Percentiles rank a stretch among this genome's conserved stretches.
phyloP scores from a whole-genome alignment of 305 asterid genomes.

The Monarda citriodora region DNA sequence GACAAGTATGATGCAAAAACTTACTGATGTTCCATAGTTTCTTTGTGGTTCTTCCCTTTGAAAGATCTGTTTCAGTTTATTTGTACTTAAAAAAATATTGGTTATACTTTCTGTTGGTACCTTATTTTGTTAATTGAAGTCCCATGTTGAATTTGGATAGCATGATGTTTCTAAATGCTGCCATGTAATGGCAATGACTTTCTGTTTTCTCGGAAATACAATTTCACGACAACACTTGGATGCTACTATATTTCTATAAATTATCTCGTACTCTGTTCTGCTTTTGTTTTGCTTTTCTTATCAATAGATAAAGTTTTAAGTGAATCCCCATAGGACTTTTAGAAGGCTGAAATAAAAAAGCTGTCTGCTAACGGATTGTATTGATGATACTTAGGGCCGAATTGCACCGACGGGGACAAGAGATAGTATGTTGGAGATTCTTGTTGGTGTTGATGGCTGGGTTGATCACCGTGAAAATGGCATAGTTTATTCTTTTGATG shows the following conservation, averaged over 20 bases:
- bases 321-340: conserved; percentile 15
- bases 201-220: too few relatives aligned
- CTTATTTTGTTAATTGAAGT: not conserved
- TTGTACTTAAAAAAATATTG: not conserved
- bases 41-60: conserved; percentile 15
- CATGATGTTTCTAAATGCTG: conserved; percentile 4
- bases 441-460: conserved; percentile 89
- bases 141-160: conserved; percentile 12
- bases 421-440: conserved; percentile 94
- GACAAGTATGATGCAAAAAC: conserved; percentile 58
- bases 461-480: conserved; percentile 75
- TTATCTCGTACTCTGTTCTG: conserved; percentile 3
- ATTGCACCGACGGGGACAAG: conserved; percentile 86
- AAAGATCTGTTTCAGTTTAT: not conserved
- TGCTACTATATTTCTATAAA: conserved; percentile 8
- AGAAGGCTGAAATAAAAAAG: conserved; percentile 5
- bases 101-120: conserved; percentile 1
- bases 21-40: conserved; percentile 6
- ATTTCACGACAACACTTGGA: not conserved
- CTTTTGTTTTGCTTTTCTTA: conserved; percentile 8
- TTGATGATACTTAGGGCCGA: conserved; percentile 57
- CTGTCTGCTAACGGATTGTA: conserved; percentile 28
- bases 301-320: conserved; percentile 11
- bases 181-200: conserved; percentile 2
- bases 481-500: conserved; percentile 73